Evolutionary conservation across 1,284 basidiomycete species (phyloP), one percentile per base, ranked within the genome.

Genomic region (Pseudozyma sp.): DNA sequence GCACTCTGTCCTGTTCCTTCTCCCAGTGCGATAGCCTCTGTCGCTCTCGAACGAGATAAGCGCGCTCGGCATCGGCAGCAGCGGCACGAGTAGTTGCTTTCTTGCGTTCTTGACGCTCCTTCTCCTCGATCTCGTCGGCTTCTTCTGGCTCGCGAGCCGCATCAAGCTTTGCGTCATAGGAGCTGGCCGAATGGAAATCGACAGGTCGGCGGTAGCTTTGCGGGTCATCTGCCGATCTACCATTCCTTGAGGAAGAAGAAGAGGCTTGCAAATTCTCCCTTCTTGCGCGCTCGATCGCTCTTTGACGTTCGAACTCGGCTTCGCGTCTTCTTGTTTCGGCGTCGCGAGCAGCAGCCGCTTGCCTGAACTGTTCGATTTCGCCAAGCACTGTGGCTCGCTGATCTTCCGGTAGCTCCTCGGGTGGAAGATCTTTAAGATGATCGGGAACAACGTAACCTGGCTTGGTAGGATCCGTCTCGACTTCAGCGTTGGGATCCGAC

Each of bases 351-450:
- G 82, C 80, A 10, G 80, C 80, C 0, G 76, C 71, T 38, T 80
- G 76, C 1, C 83, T 69, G 59, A 85, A 97, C 79, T 94, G 91
- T 0, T 94, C 94, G 69, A 98, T 98, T 84, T 97, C 95, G 39
- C 91, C 93, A 64, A 97, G 91, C 59, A 98, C 95, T 36, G 93
- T 91, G 2, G 92, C 94, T 21, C 95, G 91, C 85, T 95, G 94
- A 1, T 93, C 92, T 86, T 96, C 95, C n/a, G 95, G 95, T 34
- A 98, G 89, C 82, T 97, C 95, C 54, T 93, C 93, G 86, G 95
- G 93, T 82, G 95, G 92, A 39, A 98, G 88, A 85, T 97, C 95
- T 85, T 95, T 93, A 25, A 98, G 88, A 86, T 97, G 95, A 7
- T 93, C 93, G 11, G 95, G 95, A 38, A 97, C 93, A 70, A 93